Base-by-base conservation (phyloP, 208 protist genomes). In the Leishmania major region DNA sequence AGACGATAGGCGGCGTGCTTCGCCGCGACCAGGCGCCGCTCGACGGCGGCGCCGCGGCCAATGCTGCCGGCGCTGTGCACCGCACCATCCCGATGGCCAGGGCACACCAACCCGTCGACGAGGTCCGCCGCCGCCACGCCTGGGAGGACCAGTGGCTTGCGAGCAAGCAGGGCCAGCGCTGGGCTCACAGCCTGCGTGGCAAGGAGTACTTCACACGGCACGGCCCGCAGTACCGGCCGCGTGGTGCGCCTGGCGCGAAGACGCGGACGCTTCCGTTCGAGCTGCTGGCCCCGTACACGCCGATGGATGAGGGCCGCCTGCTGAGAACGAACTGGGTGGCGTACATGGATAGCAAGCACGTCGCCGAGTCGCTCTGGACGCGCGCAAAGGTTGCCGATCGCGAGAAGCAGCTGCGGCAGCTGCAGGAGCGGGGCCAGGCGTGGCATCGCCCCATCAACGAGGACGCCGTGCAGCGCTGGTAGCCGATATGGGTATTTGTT, bases 261-360 rank as follows among this genome's bases (percentile, higher is more conserved):
- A 91, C 87, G 82, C 75, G 67, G 62, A 53, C 85, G 66, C 71
- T 91, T 77, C 96, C 94, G 69, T 85, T 97, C 67, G 93, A 97
- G 71, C 13, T 97, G 49, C 85, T 90, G 8, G 96, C 91, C 47
- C 94, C 96, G 76, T 98, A 98, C 85, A 97, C 91, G 51, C 81
- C 92, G 13, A 98, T 98, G 96, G 96, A 98, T 77, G 96, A 98
- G 88, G 88, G 78, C 11, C 86, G 91, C 25, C 87, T 98, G 59
- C 84, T 96, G 53, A 82, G 86, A 70, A 92, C 91, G 84, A 98
- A 98, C 75, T 98, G 96, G 94, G 91, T 97, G 87, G 94, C 94
- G 35, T 98, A 96, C 84, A 79, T 98, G 80, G 96, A 98, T 77
- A 98, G 97, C 84, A 96, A 97, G 79, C 93, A 98, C 83, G 94